phyloP scores from a whole-genome alignment of 2,329 filamentous ascomycete species.

The Cladosporium sp. region DNA sequence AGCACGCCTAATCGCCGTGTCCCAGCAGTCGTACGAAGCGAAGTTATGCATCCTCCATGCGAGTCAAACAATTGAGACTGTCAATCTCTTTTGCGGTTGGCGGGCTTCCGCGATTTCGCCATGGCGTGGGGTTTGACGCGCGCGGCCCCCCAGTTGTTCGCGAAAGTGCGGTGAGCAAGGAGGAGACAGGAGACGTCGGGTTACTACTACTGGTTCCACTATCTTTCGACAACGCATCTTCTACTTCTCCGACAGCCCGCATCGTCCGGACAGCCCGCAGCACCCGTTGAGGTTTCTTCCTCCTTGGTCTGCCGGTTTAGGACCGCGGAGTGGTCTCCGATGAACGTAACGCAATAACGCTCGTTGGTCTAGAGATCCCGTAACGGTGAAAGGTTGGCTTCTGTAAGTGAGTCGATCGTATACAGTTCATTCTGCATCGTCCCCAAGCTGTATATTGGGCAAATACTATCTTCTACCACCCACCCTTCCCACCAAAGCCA shows the following conservation, averaged over 20 bases:
- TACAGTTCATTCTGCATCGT: too few relatives aligned
- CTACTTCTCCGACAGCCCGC: neutral
- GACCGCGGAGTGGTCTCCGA: neutral
- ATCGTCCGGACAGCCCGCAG: neutral
- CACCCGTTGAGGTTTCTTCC: neutral
- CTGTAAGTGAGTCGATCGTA: too few relatives aligned
- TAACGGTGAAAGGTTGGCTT: neutral
- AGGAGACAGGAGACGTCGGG: neutral
- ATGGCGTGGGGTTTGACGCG: neutral
- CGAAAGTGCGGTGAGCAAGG: slow-evolving; percentile 5
- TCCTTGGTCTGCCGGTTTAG: neutral
- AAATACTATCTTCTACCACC: slow-evolving; percentile 24
- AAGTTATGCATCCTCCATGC: neutral
- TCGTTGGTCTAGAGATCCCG: neutral
- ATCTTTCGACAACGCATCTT: neutral
- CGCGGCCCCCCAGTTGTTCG: neutral
- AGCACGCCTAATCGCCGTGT: neutral
- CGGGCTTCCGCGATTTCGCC: neutral
- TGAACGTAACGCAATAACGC: neutral
- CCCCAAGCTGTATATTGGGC: too few relatives aligned
- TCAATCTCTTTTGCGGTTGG: neutral
- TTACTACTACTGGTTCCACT: neutral
- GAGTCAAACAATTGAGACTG: neutral
- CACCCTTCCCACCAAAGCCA: slow-evolving; percentile 39
- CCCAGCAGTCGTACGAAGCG: neutral